Percentiles rank a stretch among this genome's conserved stretches.
Evolutionary conservation across 192 early-diverging fungal genomes (phyloP).

Genomic region (Backusella tarrabulga): DNA sequence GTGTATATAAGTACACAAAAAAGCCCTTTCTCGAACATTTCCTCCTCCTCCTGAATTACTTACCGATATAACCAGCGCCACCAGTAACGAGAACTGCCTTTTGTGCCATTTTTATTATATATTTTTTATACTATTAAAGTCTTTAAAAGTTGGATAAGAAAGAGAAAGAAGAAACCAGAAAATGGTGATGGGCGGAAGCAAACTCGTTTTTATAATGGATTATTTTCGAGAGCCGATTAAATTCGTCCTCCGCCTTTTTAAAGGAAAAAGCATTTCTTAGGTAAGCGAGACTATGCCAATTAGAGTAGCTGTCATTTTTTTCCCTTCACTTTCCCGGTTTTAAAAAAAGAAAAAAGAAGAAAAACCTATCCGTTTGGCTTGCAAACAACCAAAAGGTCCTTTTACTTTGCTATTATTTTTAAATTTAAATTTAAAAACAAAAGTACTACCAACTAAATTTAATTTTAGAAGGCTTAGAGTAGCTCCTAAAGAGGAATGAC

Average conservation of each 20-base stretch:
- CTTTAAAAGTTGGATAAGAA: not conserved
- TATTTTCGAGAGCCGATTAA: not conserved
- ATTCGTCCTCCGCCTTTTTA: not conserved
- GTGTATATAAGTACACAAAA: not conserved
- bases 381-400: not conserved
- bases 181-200: not conserved
- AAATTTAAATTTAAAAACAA: not conserved
- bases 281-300: constrained; percentile 8
- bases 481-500: constrained; percentile 3
- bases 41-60: not conserved
- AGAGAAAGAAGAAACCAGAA: not conserved
- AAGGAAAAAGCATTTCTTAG: not conserved
- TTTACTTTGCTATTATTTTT: not conserved
- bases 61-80: constrained; percentile 86
- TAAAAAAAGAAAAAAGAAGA: not conserved
- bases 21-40: not conserved
- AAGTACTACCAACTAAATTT: not conserved
- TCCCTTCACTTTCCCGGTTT: not conserved
- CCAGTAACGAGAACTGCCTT: constrained; percentile 60
- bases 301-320: constrained; percentile 4
- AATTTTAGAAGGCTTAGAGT: constrained; percentile 1
- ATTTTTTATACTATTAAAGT: not conserved
- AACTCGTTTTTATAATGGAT: not conserved
- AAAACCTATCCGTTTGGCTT: not conserved
- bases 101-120: constrained; percentile 14